Evolutionary conservation across 768 basidiomycete genomes (phyloP), one percentile per base, ranked within the genome.

Genomic region (Austroboletus eburneus): DNA sequence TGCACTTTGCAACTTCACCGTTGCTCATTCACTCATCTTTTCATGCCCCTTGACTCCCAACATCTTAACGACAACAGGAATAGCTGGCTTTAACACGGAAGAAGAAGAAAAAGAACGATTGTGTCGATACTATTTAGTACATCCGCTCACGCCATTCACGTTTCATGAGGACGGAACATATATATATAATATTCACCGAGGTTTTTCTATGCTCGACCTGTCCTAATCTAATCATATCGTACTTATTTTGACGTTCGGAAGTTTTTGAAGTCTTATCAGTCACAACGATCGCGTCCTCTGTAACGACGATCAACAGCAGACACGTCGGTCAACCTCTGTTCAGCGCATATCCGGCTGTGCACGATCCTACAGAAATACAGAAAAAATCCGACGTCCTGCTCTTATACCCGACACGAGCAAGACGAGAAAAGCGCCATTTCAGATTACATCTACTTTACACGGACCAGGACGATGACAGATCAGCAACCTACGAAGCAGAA

Each of bases 401-500:
- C n/a, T 27, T 27, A 27, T 27, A 27, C 25, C 25, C 10, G 25
- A 27, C 25, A 12, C 32, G 16, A 33, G 32, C 5, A 5, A 33
- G 4, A 33, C 16, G 36, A 22, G 12, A 43, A 35, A 14, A 12
- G 34, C 13, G 3, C 7, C 20, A 23, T 17, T 29, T n/a, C 5
- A n/a, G 36, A 23, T 32, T 17, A 24, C 33, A 21, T 35, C 10
- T n/a, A 32, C n/a, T n/a, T n/a, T 24, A 45, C 25, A 25, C 21
- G 6, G n/a, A 17, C 5, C n/a, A 42, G 41, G 38, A 55, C 57
- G 37, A 74, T 72, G 68, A 8, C 64, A 18, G 65, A 66, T 39
- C 66, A 72, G 54, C 25, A 27, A 27, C 72, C 72, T 9, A 71
- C 77, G 20, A 80, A 79, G 50, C 83, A 88, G 67, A 91, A 90